Conservation (phyloP, 2,329 filamentous ascomycete genomes). For the Microsporum canis region DNA sequence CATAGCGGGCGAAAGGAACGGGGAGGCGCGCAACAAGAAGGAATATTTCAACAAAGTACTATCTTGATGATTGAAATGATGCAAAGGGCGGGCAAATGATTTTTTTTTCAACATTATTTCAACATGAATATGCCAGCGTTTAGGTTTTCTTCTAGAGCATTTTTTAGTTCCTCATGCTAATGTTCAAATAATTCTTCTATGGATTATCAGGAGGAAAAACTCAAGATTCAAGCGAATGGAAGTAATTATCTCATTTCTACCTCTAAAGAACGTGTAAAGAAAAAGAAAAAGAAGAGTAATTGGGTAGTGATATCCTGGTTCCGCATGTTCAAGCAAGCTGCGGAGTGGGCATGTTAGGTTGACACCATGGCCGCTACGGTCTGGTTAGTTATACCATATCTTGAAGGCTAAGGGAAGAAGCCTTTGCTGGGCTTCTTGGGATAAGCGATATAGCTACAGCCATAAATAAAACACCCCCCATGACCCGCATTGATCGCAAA, state of each 20-base stretch:
- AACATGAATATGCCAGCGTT: conserved; percentile 2
- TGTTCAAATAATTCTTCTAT: not conserved
- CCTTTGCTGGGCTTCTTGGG: not conserved
- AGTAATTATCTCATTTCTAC: not conserved
- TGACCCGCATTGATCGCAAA: not conserved
- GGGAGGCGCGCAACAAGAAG: conserved; percentile 1
- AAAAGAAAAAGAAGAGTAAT: not conserved
- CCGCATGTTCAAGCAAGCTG: not conserved
- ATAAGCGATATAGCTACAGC: not conserved
- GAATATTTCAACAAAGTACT: conserved; percentile 5
- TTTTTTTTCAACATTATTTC: conserved; percentile 1
- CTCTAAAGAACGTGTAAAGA: not conserved
- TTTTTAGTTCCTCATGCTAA: not conserved
- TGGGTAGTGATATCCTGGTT: not conserved
- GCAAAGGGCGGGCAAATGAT: not conserved
- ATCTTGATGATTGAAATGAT: conserved; percentile 6
- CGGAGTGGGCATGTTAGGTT: not conserved
- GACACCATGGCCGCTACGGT: not conserved
- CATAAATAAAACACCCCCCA: not conserved
- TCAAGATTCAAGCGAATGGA: not conserved
- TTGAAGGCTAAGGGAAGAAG: not conserved
- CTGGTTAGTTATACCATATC: not conserved
- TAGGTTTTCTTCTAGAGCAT: not conserved
- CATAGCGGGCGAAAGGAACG: not conserved
- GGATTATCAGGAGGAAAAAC: not conserved